These are phyloP conservation scores for Roridomyces roridus DNA, from an alignment of 768 basidiomycete genomes.

Conservation along the genomic window DNA sequence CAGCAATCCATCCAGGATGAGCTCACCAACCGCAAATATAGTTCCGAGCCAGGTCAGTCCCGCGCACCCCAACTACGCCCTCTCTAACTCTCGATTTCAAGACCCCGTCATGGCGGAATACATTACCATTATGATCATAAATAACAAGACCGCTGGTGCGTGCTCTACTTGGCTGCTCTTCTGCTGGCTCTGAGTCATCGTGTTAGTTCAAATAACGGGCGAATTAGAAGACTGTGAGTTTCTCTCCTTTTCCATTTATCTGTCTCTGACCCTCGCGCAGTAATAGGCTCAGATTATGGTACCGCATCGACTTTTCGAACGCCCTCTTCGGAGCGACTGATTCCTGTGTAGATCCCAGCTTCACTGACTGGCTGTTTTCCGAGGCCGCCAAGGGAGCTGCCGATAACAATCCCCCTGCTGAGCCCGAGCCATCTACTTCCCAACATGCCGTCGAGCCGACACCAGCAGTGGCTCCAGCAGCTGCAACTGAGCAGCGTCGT, in stretches of 20 bases:
- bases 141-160: slow-evolving; percentile 81
- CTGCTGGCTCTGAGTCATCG: slow-evolving; percentile 15
- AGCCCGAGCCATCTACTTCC: slow-evolving; percentile 42
- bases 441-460: slow-evolving; percentile 35
- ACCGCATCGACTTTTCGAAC: slow-evolving; percentile 31
- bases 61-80: slow-evolving; percentile 11
- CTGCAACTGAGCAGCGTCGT: slow-evolving; percentile 35
- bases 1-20: slow-evolving; percentile 85
- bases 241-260: slow-evolving; percentile 3
- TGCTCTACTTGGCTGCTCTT: neutral
- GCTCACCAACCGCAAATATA: slow-evolving; percentile 76
- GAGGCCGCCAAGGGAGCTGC: slow-evolving; percentile 77
- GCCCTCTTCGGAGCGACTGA: slow-evolving; percentile 22
- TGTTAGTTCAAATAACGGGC: slow-evolving; percentile 80
- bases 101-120: slow-evolving; percentile 95
- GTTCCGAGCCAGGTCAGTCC: slow-evolving; percentile 72
- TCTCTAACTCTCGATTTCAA: slow-evolving; percentile 35
- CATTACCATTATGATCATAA: slow-evolving; percentile 94
- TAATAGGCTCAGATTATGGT: slow-evolving; percentile 88
- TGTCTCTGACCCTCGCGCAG: slow-evolving; percentile 31
- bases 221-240: slow-evolving; percentile 84
- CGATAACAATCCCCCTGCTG: slow-evolving; percentile 51
- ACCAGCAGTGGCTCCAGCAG: slow-evolving; percentile 14
- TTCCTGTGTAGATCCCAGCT: slow-evolving; percentile 64
- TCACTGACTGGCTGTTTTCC: slow-evolving; percentile 89